Percentiles rank a stretch among this genome's conserved stretches.
These are phyloP conservation scores for Pseudisothecium myosuroides DNA, from an alignment of 225 moss, liverwort and hornwort species.

Conservation along the genomic window DNA sequence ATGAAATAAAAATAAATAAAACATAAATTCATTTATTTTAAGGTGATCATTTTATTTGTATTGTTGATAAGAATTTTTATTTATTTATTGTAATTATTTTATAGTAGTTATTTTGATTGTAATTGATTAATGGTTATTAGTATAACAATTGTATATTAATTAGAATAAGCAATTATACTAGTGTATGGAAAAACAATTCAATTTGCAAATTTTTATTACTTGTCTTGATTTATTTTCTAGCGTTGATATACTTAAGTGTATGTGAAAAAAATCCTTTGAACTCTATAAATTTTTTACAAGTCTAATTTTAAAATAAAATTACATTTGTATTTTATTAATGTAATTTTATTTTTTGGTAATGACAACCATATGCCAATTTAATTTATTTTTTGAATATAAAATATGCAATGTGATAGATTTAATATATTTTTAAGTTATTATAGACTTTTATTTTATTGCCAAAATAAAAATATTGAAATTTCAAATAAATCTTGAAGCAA, in stretches of 20 bases:
- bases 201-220: neutral
- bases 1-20: too few species aligned
- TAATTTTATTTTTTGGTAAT: neutral
- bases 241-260: rapidly evolving
- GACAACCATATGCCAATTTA: neutral
- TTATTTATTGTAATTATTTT: neutral
- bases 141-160: neutral
- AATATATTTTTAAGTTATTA: neutral
- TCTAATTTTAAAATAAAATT: neutral
- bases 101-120: neutral
- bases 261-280: neutral
- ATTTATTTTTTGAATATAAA: neutral
- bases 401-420: neutral
- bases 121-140: neutral
- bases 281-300: neutral
- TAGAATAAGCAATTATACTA: neutral
- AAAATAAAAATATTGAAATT: neutral
- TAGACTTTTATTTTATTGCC: rapidly evolving
- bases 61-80: too few species aligned
- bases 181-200: neutral
- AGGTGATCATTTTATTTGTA: rapidly evolving
- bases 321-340: neutral
- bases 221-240: neutral
- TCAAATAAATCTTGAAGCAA: neutral
- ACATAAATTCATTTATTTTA: too few species aligned